Evolutionary conservation across 2,329 filamentous ascomycete species (phyloP), one percentile per base, ranked within the genome.

Genomic region (Incumbomyces delicatus): DNA sequence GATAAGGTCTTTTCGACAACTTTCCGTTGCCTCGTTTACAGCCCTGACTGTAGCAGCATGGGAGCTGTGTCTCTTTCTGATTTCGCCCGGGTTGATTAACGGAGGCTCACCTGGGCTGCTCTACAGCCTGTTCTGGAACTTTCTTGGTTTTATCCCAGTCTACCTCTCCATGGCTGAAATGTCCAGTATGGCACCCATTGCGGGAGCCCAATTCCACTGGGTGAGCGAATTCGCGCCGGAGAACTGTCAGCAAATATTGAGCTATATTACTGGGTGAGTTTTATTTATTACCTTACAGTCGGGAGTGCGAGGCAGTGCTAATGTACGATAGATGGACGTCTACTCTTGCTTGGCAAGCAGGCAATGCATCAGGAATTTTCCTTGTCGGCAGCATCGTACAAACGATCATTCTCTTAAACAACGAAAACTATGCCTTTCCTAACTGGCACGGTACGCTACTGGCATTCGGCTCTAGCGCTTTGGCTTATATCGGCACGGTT

Each of bases 391-490:
- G 67, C 0, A 55, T 74, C 35, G 71, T 74, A 32, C 70, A 74
- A 47, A 62, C 65, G 2, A 59, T 69, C 10, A 66, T 70, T 17
- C 60, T 63, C 42, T 62, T 71, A 50, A 66, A 68, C 32, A 52
- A 67, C 38, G 65, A 66, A 0, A 56, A 61, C 7, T 75, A 73
- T 47, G 50, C 53, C 1, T 60, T 64, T 0, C 61, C 64, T 5
- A 63, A 61, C 35, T 75, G 71, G 71, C 71, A 75, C 33, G 70
- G 66, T 11, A 74, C 70, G 0, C 58, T 75, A 1, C 66, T 73
- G 48, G 67, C 72, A 8, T 69, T 72, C 47, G 67, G 67, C 1
- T 64, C 72, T 41, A 66, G 68, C 16, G 43, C 67, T 3, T 50
- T 73, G 3, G 66, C 67, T 20, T 67, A 66, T 55, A 48, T 65